Evolutionary conservation across 2,329 filamentous ascomycete species (phyloP).

Genomic region (Diaporthe destruens): DNA sequence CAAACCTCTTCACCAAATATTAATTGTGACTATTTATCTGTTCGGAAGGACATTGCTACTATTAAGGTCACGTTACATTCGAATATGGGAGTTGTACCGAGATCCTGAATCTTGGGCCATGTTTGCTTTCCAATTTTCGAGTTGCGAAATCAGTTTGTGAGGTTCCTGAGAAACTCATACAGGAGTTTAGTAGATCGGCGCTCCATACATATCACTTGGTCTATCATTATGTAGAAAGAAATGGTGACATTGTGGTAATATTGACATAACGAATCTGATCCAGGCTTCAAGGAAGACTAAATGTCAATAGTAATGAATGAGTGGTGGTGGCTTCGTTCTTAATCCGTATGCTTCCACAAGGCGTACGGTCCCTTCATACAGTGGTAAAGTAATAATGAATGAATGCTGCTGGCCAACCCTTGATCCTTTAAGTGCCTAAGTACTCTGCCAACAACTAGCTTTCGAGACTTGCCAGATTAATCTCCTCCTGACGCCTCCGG

Average conservation of each 20-base stretch:
- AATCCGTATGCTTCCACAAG: no score
- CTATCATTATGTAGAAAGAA: background rate
- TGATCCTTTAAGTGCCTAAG: background rate
- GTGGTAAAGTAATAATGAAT: background rate
- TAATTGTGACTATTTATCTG: background rate
- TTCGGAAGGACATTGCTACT: background rate
- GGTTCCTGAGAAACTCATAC: background rate
- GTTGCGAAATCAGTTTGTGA: background rate
- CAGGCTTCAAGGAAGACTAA: background rate
- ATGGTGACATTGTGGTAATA: background rate
- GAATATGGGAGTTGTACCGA: background rate
- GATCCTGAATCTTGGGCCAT: background rate
- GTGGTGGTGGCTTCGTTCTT: no score
- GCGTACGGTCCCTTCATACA: no score
- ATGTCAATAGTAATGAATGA: no score
- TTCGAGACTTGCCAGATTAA: slow-evolving; percentile 7
- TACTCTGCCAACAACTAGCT: background rate
- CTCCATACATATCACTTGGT: background rate
- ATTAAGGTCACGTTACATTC: background rate
- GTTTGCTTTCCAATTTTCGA: background rate
- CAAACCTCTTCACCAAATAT: background rate
- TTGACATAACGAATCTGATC: background rate
- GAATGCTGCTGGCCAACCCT: background rate
- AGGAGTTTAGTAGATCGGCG: background rate
- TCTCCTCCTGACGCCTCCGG: slow-evolving; percentile 33